A percentile compares a stretch with the other conserved stretches of the same genome.
phyloP scores from a whole-genome alignment of 345 rosid species.

The Eucalyptus polyanthemos region DNA sequence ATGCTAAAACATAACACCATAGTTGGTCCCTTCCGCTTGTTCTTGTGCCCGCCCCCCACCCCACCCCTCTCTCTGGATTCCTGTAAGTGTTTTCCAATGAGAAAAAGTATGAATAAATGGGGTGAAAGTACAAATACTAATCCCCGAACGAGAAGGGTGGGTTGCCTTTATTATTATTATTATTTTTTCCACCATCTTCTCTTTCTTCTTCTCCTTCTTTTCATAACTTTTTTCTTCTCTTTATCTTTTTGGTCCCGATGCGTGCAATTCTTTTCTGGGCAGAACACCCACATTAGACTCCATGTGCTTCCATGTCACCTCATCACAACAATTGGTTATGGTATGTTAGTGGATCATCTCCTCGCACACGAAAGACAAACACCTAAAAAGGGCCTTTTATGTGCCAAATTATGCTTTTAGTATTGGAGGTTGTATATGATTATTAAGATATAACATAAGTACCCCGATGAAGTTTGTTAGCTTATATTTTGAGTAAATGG shows the following conservation, averaged over 20 bases:
- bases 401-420: neutral
- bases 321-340: neutral
- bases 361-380: neutral
- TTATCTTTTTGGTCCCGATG: neutral
- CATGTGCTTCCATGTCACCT: neutral
- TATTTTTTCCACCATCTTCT: neutral
- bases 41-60: neutral
- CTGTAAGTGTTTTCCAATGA: neutral
- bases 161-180: neutral
- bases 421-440: neutral
- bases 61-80: neutral
- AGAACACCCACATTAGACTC: neutral
- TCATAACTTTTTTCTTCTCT: neutral
- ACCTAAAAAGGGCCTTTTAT: neutral
- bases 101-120: neutral
- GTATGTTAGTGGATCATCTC: neutral
- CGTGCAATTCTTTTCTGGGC: neutral
- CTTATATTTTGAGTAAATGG: neutral
- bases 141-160: neutral
- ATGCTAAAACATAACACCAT: neutral
- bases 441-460: neutral
- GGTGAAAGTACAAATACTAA: neutral
- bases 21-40: neutral
- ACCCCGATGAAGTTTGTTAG: neutral
- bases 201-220: neutral